Base-by-base conservation (phyloP, 1,284 basidiomycete species). In the Schizophyllum commune region DNA sequence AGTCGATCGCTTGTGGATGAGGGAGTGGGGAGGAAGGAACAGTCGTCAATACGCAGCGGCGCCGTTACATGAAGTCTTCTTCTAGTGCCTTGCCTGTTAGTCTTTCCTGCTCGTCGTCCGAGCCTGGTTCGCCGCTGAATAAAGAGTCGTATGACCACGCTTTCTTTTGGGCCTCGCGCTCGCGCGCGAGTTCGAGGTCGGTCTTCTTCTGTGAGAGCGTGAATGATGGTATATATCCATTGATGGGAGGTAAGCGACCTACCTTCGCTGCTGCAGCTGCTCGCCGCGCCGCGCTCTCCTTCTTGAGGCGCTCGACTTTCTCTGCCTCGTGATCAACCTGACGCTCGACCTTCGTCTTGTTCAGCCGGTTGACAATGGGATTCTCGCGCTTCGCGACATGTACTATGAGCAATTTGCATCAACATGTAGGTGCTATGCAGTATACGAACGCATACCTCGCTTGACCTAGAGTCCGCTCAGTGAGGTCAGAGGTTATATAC, bases 241-340 rank as follows among this genome's bases (percentile, higher is more conserved):
- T n/a, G n/a, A n/a, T n/a, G n/a, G n/a, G 17, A 60, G 22, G 13
- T 27, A 57, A 51, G 19, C n/a, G n/a, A n/a, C n/a, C n/a, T n/a
- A 86, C 90, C 79, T 83, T 83, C 58, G 83, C 82, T 1, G 76
- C 77, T 0, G 91, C 92, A 1, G 80, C 83, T 0, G 76, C 80
- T 60, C 91, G 84, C 66, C 90, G 89, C 39, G 76, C 74, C 4
- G 85, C 82, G 33, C 81, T 85, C 73, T 96, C 93, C 61, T 79
- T 78, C 68, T 92, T 89, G 63, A 92, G 73, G n/a, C 94, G 82
- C 19, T 95, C 94, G 55, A 94, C 79, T 19, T 83, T 80, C 68
- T 97, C 94, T 62, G 90, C 84, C 71, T 98, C 96, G 68, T 97
- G 94, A 69, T 98, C 93, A 3, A 98, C 94, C 58, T 85, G 81